Evolutionary conservation across 2,329 filamentous ascomycete genomes (phyloP).

Genomic region (Lojkania enalia): DNA sequence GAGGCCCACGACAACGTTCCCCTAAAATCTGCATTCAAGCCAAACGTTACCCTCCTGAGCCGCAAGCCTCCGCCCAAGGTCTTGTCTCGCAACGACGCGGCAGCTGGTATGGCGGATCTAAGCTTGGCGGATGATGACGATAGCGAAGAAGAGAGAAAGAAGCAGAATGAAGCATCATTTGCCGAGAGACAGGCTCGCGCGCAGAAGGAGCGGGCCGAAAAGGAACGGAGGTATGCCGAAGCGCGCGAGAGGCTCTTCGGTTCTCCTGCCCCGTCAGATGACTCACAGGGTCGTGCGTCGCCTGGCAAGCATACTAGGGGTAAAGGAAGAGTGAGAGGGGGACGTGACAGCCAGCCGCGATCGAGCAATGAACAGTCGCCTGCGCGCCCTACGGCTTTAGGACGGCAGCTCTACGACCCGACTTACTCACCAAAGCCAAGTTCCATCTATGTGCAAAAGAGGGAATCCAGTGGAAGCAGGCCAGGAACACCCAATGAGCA

Average conservation of each 20-base stretch:
- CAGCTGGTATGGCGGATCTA: slow-evolving; percentile 50
- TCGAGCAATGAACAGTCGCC: slow-evolving; percentile 43
- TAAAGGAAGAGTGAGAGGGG: slow-evolving; percentile 44
- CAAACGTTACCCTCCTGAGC: slow-evolving; percentile 80
- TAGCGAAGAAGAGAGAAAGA: slow-evolving; percentile 64
- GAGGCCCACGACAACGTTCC: slow-evolving; percentile 67
- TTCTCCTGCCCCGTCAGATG: slow-evolving; percentile 48
- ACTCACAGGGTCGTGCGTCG: slow-evolving; percentile 38
- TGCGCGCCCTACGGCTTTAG: slow-evolving; percentile 31
- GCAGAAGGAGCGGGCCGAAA: slow-evolving; percentile 80
- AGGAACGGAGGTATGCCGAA: slow-evolving; percentile 87
- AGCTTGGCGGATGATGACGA: slow-evolving; percentile 59
- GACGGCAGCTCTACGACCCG: slow-evolving; percentile 76
- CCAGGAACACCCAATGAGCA: slow-evolving; percentile 62
- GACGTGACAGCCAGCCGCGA: slow-evolving; percentile 44
- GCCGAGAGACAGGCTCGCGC: slow-evolving; percentile 80
- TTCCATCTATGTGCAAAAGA: slow-evolving; percentile 51
- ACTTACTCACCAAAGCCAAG: slow-evolving; percentile 68
- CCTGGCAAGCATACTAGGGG: slow-evolving; percentile 38
- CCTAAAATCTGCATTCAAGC: slow-evolving; percentile 73
- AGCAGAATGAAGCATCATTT: slow-evolving; percentile 66
- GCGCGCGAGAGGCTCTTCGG: slow-evolving; percentile 87
- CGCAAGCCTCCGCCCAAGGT: slow-evolving; percentile 72
- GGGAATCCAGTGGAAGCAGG: slow-evolving; percentile 48
- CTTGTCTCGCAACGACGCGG: slow-evolving; percentile 59